A percentile compares a stretch with the other conserved stretches of the same genome.
phyloP scores from a whole-genome alignment of 805 yeast species.

The Yamadazyma insecticola region DNA sequence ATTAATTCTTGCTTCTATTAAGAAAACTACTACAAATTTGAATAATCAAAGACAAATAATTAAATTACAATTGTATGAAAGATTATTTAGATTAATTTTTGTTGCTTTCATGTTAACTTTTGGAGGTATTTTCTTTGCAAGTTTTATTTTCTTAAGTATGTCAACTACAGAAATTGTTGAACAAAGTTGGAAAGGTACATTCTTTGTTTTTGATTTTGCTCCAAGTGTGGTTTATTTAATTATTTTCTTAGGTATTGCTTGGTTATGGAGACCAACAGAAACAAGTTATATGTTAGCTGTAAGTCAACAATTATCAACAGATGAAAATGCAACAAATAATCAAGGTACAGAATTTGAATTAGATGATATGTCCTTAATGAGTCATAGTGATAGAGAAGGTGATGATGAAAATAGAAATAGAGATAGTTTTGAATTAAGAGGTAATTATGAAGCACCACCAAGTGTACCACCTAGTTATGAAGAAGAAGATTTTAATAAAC shows the following conservation, averaged over 20 bases:
- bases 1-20: constrained; percentile 66
- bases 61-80: constrained; percentile 81
- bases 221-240: constrained; percentile 83
- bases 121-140: constrained; percentile 65
- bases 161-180: constrained; percentile 74
- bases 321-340: constrained; percentile 47
- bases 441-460: constrained; percentile 14
- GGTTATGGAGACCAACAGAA: constrained; percentile 97
- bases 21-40: constrained; percentile 67
- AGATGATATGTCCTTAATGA: constrained; percentile 52
- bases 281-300: constrained; percentile 93
- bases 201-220: constrained; percentile 90
- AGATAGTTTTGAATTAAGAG: constrained; percentile 39
- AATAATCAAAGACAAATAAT: constrained; percentile 87
- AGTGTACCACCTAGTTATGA: constrained; percentile 32
- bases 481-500: constrained; percentile 6
- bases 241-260: constrained; percentile 77
- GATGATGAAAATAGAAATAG: constrained; percentile 14
- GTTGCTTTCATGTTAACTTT: constrained; percentile 66
- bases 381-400: constrained; percentile 40
- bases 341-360: constrained; percentile 56
- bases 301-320: constrained; percentile 86
- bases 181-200: constrained; percentile 87
- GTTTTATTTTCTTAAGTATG: constrained; percentile 69
- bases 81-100: constrained; percentile 69